Conservation (phyloP, 352 stramenopile species). For the Globisporangium parvum region DNA sequence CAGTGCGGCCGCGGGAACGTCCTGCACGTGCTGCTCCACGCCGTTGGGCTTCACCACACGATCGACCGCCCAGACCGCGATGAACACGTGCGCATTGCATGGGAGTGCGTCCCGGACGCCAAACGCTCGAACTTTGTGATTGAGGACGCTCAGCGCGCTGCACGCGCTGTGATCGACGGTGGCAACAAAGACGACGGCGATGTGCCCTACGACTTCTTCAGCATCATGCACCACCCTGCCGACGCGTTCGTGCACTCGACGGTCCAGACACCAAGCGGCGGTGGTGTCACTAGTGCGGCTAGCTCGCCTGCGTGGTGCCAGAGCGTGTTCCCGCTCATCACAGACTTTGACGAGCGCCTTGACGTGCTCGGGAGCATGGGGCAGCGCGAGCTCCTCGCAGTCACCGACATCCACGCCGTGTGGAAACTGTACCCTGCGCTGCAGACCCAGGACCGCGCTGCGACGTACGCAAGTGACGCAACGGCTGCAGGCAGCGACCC, state of each 20-base stretch:
- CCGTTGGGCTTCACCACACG: conserved; percentile 62
- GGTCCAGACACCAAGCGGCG: conserved; percentile 2
- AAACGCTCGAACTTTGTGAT: conserved; percentile 68
- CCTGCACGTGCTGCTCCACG: conserved; percentile 75
- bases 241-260: conserved; percentile 62
- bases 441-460: conserved; percentile 29
- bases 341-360: conserved; percentile 36
- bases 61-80: conserved; percentile 68
- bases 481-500: conserved; percentile 3
- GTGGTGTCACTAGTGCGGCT: not conserved
- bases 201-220: conserved; percentile 77
- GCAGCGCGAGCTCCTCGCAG: conserved; percentile 62
- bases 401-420: conserved; percentile 69
- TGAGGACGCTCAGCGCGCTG: conserved; percentile 24
- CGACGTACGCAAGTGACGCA: conserved; percentile 24
- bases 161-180: conserved; percentile 6
- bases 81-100: conserved; percentile 69
- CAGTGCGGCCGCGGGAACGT: conserved; percentile 72
- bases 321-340: conserved; percentile 58
- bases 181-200: conserved; percentile 10
- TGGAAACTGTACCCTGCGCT: conserved; percentile 66
- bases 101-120: conserved; percentile 64
- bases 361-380: conserved; percentile 63
- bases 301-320: conserved; percentile 44
- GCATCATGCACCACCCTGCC: conserved; percentile 77